phyloP scores from a whole-genome alignment of 2,329 filamentous ascomycete species.

The Alternaria infectoria region DNA sequence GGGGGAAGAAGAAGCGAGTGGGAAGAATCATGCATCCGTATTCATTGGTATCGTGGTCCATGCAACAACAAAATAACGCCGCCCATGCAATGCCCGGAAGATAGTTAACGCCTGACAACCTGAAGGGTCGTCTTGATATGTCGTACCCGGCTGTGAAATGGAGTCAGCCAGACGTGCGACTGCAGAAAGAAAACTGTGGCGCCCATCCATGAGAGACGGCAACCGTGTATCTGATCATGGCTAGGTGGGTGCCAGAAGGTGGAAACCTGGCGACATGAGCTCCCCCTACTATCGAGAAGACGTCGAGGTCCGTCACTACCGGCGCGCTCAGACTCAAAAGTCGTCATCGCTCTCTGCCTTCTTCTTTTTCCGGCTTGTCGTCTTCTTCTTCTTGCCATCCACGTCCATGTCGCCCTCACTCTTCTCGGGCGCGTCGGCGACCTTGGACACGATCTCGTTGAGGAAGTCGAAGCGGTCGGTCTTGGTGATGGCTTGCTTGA shows the following conservation, averaged over 20 bases:
- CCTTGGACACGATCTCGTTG: constrained; percentile 85
- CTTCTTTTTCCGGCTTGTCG: constrained; percentile 44
- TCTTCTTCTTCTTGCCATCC: constrained; percentile 55
- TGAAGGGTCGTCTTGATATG: neutral
- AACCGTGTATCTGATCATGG: neutral
- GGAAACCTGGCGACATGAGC: neutral
- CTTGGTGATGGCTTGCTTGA: constrained; percentile 86
- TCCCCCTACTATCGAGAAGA: neutral
- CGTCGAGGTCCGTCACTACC: neutral
- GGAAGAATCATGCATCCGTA: constrained; percentile 10
- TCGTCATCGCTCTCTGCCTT: constrained; percentile 49
- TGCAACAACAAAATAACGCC: constrained; percentile 10
- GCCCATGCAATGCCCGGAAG: constrained; percentile 9
- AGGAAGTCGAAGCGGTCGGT: constrained; percentile 96
- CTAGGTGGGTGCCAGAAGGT: neutral
- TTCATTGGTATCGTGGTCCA: constrained; percentile 32
- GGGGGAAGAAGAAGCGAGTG: neutral
- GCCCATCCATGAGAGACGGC: neutral
- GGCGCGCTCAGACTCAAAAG: constrained; percentile 26
- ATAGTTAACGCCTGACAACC: neutral
- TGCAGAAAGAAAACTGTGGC: neutral
- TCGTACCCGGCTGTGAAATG: neutral
- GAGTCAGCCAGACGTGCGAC: neutral
- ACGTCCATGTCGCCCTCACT: constrained; percentile 54
- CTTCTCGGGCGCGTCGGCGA: constrained; percentile 68